Evolutionary conservation across 805 yeast genomes (phyloP).

Genomic region (Lipomyces starkeyi): DNA sequence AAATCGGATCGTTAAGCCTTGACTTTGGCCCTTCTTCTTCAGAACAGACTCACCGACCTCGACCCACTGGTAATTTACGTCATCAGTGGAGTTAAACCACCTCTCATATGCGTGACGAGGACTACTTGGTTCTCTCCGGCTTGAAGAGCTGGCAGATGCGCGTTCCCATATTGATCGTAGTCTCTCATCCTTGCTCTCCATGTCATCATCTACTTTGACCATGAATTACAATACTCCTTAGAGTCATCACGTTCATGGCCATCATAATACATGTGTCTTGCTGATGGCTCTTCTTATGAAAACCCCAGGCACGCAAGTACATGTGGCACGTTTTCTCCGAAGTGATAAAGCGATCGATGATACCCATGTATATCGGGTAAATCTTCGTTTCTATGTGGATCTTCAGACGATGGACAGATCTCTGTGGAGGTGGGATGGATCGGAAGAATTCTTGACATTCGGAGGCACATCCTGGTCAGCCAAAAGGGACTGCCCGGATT

Average conservation of each 20-base stretch:
- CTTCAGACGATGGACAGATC: not conserved
- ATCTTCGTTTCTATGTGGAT: not conserved
- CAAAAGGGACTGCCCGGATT: not conserved
- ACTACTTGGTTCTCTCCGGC: not conserved
- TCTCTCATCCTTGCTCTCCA: conserved; percentile 3
- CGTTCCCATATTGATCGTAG: not conserved
- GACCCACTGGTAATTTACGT: too few relatives aligned
- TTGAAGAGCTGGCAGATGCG: not conserved
- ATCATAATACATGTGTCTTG: conserved; percentile 2
- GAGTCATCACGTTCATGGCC: conserved; percentile 1
- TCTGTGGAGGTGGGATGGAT: not conserved
- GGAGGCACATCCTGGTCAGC: not conserved
- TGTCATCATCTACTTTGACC: not conserved
- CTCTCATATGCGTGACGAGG: too few relatives aligned
- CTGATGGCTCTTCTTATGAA: not conserved
- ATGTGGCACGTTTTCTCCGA: not conserved
- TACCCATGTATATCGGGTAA: not conserved
- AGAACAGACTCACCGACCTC: too few relatives aligned
- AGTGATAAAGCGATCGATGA: not conserved
- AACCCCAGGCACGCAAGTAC: not conserved
- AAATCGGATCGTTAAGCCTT: too few relatives aligned
- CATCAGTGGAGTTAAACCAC: too few relatives aligned
- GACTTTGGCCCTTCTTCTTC: too few relatives aligned
- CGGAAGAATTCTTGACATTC: conserved; percentile 1
- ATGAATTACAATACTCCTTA: not conserved